Evolutionary conservation across 176 grass and related monocot genomes (phyloP).

Genomic region (Elymus sibiricus): DNA sequence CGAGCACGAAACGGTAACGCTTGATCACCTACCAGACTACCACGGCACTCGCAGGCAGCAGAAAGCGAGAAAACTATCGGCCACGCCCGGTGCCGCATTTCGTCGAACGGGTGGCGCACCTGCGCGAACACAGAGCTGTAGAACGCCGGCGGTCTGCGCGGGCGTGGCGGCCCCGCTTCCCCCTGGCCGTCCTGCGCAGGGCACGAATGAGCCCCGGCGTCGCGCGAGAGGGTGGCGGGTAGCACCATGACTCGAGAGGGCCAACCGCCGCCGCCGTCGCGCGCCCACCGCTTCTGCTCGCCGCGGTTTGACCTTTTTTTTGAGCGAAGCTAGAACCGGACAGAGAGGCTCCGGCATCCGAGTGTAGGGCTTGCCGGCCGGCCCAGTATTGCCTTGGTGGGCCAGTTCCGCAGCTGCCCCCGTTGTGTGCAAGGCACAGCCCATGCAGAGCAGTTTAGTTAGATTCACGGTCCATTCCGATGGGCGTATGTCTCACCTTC

Average conservation of each 20-base stretch:
- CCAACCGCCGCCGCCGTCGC: not conserved
- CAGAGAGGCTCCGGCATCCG: not conserved
- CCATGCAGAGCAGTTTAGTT: not conserved
- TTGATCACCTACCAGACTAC: not conserved
- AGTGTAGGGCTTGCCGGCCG: too few species aligned
- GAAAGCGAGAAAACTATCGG: not conserved
- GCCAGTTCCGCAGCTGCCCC: not conserved
- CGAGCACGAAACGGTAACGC: not conserved
- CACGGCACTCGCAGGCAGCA: not conserved
- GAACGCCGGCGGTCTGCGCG: not conserved
- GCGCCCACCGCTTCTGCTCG: not conserved
- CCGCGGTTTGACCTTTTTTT: not conserved
- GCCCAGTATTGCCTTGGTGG: not conserved
- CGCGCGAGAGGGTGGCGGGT: not conserved
- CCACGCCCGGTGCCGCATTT: conserved; percentile 20
- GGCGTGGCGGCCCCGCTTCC: not conserved
- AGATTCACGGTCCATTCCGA: not conserved
- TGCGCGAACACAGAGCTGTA: conserved; percentile 48
- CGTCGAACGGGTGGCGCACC: conserved; percentile 39
- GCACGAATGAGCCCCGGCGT: not conserved
- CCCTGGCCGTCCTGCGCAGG: not conserved
- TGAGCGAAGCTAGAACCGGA: not conserved
- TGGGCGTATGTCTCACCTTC: too few species aligned
- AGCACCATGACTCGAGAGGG: conserved; percentile 14
- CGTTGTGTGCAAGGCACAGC: not conserved